A percentile compares a stretch with the other conserved stretches of the same genome.
Conservation (phyloP, 1,284 basidiomycete species). For the Rhodotorula sp. region DNA sequence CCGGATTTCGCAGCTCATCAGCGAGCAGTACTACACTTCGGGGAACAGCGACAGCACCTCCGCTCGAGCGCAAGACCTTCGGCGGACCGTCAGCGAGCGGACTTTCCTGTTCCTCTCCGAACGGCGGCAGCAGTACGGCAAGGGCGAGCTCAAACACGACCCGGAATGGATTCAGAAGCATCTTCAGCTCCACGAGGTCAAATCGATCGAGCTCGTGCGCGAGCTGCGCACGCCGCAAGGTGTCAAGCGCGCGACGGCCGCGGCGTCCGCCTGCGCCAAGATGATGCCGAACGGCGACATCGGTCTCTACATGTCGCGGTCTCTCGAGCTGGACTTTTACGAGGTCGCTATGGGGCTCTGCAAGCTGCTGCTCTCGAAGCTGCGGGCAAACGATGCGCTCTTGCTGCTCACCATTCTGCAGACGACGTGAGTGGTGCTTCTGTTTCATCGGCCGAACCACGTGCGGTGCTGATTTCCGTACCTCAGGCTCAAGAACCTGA, state of each 20-base stretch:
- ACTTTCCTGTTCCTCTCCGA: slow-evolving; percentile 90
- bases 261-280: slow-evolving; percentile 30
- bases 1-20: slow-evolving; percentile 67
- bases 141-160: slow-evolving; percentile 62
- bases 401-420: slow-evolving; percentile 90
- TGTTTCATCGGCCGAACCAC: not conserved
- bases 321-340: slow-evolving; percentile 57
- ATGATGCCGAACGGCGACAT: slow-evolving; percentile 18
- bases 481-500: slow-evolving; percentile 64
- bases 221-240: slow-evolving; percentile 28
- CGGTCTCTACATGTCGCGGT: slow-evolving; percentile 63
- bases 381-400: slow-evolving; percentile 75
- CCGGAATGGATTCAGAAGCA: slow-evolving; percentile 71
- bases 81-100: slow-evolving; percentile 55
- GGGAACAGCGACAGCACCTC: slow-evolving; percentile 45
- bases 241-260: slow-evolving; percentile 49
- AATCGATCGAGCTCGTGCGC: slow-evolving; percentile 56
- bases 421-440: slow-evolving; percentile 57
- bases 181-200: slow-evolving; percentile 56
- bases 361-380: slow-evolving; percentile 67
- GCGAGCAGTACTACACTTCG: slow-evolving; percentile 68
- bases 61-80: slow-evolving; percentile 26
- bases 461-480: not conserved
- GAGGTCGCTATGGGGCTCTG: slow-evolving; percentile 73
- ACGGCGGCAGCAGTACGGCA: slow-evolving; percentile 60